Evolutionary conservation across 805 yeast species (phyloP).

Genomic region (Wickerhamiella lipophila): DNA sequence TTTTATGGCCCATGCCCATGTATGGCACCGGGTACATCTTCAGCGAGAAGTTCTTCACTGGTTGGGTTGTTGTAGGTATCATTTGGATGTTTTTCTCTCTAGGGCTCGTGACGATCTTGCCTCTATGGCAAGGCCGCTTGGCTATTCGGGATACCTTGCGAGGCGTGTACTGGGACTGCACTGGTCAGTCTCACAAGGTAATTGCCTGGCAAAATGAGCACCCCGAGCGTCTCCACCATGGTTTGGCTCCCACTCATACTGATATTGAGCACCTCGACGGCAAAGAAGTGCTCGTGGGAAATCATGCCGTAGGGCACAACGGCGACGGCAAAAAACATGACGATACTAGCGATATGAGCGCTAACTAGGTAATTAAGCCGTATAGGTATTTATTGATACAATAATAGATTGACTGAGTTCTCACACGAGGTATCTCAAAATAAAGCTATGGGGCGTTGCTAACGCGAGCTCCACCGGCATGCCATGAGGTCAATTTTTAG

Average conservation of each 20-base stretch:
- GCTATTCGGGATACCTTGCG: slow-evolving; percentile 52
- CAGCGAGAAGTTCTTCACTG: slow-evolving; percentile 65
- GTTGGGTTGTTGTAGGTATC: slow-evolving; percentile 74
- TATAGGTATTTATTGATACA: neutral
- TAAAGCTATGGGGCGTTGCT: no score
- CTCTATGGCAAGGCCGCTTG: slow-evolving; percentile 60
- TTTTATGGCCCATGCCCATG: slow-evolving; percentile 93
- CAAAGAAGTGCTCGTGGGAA: slow-evolving; percentile 9
- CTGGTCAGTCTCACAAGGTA: slow-evolving; percentile 64
- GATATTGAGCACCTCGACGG: slow-evolving; percentile 7
- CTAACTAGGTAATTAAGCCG: neutral
- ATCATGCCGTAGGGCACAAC: slow-evolving; percentile 8
- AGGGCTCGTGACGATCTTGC: slow-evolving; percentile 51
- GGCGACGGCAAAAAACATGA: neutral
- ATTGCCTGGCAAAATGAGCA: slow-evolving; percentile 61
- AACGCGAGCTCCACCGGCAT: no score
- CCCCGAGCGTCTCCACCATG: slow-evolving; percentile 54
- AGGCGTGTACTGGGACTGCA: slow-evolving; percentile 75
- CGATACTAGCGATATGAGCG: neutral
- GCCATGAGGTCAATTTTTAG: no score
- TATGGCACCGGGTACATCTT: slow-evolving; percentile 69
- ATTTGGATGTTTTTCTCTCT: slow-evolving; percentile 55
- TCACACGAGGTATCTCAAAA: no score
- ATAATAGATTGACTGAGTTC: no score
- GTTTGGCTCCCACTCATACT: slow-evolving; percentile 6